A percentile compares a stretch with the other conserved stretches of the same genome.
phyloP scores from a whole-genome alignment of 2,329 filamentous ascomycete species.

The Grosmannia penicillata region DNA sequence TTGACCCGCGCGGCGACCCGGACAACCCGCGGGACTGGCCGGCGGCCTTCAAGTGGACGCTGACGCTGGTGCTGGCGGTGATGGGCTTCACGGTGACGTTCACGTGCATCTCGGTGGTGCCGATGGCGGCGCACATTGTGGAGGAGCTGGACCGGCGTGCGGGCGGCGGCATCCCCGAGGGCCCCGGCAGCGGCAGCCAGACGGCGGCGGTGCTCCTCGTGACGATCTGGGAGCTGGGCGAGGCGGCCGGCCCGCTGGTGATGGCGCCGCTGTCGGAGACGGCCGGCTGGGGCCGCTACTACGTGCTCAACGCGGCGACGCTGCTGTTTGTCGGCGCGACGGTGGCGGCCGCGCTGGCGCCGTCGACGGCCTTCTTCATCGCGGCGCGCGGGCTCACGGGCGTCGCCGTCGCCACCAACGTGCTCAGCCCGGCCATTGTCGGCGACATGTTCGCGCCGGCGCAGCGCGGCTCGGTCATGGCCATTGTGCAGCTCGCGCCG shows the following conservation, averaged over 20 bases:
- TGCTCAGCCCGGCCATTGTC: conserved; percentile 49
- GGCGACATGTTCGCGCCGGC: conserved; percentile 46
- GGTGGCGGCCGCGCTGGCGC: conserved; percentile 20
- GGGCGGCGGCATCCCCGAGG: conserved; percentile 7
- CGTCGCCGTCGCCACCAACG: conserved; percentile 44
- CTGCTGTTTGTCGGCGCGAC: conserved; percentile 33
- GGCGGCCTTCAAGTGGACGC: conserved; percentile 32
- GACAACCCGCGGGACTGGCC: conserved; percentile 42
- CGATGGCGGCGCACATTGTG: conserved; percentile 35
- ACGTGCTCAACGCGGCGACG: conserved; percentile 39
- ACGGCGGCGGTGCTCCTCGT: conserved; percentile 46
- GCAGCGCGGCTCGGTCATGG: conserved; percentile 38
- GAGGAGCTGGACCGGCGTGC: conserved; percentile 22
- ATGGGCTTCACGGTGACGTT: conserved; percentile 46
- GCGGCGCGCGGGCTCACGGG: conserved; percentile 53
- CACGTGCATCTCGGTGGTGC: conserved; percentile 40
- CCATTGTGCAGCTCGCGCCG: conserved; percentile 15
- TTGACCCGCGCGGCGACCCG: conserved; percentile 16
- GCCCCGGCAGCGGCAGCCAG: conserved; percentile 24
- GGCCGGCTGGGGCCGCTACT: conserved; percentile 32
- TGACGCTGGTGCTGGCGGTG: conserved; percentile 35
- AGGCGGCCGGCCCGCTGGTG: conserved; percentile 42
- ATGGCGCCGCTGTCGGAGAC: conserved; percentile 50
- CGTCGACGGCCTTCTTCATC: conserved; percentile 42
- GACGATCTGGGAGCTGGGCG: conserved; percentile 56